Conservation (phyloP, 257 asterid genomes). For the Anisodus acutangulus region DNA sequence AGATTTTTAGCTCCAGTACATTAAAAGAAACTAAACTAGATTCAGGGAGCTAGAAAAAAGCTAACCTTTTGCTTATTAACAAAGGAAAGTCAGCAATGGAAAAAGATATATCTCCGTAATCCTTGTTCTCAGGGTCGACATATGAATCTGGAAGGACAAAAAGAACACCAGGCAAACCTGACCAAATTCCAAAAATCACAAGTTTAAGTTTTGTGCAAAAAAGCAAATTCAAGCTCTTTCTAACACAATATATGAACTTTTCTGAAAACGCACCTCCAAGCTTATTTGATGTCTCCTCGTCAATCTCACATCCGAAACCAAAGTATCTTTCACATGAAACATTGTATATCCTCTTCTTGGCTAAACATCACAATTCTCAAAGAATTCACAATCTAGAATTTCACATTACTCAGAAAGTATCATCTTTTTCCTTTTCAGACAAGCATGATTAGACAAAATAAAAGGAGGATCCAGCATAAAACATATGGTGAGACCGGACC, state of each 20-base stretch:
- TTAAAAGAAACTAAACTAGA: too few relatives aligned
- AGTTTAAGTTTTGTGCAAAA: neutral
- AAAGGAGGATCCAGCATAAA: neutral
- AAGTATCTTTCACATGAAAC: slow-evolving; percentile 89
- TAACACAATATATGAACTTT: neutral
- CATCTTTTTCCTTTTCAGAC: neutral
- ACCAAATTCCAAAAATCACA: neutral
- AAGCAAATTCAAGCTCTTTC: neutral
- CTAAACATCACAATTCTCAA: slow-evolving; percentile 34
- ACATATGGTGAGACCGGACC: neutral
- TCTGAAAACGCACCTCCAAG: slow-evolving; percentile 69
- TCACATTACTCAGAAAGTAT: neutral
- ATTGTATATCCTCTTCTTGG: slow-evolving; percentile 83
- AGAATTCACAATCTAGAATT: neutral
- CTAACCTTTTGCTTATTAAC: neutral
- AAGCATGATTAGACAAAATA: neutral
- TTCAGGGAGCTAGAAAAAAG: neutral
- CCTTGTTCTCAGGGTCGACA: slow-evolving; percentile 94
- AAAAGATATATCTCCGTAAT: slow-evolving; percentile 73
- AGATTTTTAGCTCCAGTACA: too few relatives aligned
- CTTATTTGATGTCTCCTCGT: slow-evolving; percentile 92
- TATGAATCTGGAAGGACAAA: slow-evolving; percentile 98
- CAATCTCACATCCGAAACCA: slow-evolving; percentile 94
- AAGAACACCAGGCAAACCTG: slow-evolving; percentile 92
- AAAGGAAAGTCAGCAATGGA: neutral